A percentile compares a stretch with the other conserved stretches of the same genome.
These are phyloP conservation scores for Euphorbia celastroides DNA, from an alignment of 441 rosid genomes.

Conservation along the genomic window DNA sequence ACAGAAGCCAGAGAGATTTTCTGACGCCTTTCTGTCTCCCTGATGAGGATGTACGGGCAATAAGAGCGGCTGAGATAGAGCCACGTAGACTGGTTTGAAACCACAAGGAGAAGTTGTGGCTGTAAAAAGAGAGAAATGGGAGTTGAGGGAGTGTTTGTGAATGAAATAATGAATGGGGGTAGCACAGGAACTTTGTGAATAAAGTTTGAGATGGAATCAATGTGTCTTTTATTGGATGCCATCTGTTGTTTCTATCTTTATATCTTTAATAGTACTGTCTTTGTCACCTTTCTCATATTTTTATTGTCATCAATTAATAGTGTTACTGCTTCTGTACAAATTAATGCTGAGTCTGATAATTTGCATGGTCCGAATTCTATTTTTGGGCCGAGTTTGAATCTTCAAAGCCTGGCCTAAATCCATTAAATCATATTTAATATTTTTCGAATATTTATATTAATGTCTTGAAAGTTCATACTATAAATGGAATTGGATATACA, in stretches of 20 bases:
- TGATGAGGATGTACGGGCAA: background rate
- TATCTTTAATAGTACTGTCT: background rate
- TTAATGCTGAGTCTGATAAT: no score
- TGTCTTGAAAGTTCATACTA: no score
- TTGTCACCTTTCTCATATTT: background rate
- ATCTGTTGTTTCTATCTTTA: slow-evolving; percentile 1
- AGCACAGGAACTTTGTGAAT: slow-evolving; percentile 9
- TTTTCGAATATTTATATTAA: no score
- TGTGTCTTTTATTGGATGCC: slow-evolving; percentile 8
- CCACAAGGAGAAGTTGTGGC: slow-evolving; percentile 36
- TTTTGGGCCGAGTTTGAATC: no score
- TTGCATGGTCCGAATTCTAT: no score
- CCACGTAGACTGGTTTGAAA: slow-evolving; percentile 22
- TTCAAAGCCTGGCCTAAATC: no score
- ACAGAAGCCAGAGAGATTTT: background rate
- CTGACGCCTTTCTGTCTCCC: background rate
- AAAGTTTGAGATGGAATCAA: slow-evolving; percentile 14
- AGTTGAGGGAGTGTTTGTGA: background rate
- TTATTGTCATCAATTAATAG: background rate
- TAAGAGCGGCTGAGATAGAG: slow-evolving; percentile 10
- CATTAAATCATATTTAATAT: no score
- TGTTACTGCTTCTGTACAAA: no score
- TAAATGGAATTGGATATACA: no score
- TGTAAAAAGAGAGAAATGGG: slow-evolving; percentile 28
- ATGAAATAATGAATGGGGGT: background rate